Percentiles rank a stretch among this genome's conserved stretches.
Conservation (phyloP, 2,329 filamentous ascomycete species). For the Chaetomiaceae sp. region DNA sequence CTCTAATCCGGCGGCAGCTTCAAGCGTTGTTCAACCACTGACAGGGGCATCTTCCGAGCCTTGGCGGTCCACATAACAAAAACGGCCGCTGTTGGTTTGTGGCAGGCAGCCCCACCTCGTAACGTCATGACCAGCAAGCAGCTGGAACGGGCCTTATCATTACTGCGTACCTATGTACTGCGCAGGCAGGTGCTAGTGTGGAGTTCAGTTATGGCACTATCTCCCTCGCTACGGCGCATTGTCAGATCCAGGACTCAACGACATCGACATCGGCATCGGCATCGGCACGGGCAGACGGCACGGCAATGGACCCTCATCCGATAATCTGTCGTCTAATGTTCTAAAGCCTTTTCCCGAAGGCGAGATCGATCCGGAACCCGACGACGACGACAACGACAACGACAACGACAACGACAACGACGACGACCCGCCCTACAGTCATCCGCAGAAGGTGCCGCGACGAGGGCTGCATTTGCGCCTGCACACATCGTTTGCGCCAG, state of each 20-base stretch:
- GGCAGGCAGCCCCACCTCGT: constrained; percentile 5
- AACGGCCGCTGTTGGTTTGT: not conserved
- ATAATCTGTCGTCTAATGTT: not conserved
- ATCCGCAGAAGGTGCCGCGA: not conserved
- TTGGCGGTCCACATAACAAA: constrained; percentile 7
- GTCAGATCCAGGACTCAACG: too few species aligned
- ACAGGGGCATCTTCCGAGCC: not conserved
- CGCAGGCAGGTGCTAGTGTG: too few species aligned
- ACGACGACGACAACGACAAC: too few species aligned
- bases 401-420: too few species aligned
- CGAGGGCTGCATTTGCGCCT: not conserved
- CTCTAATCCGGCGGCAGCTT: too few species aligned
- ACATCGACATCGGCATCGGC: too few species aligned
- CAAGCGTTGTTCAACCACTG: too few species aligned
- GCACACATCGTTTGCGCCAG: too few species aligned
- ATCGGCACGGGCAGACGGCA: not conserved
- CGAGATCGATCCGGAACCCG: not conserved
- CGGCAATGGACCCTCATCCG: constrained; percentile 4
- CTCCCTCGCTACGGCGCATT: not conserved
- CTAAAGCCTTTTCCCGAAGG: not conserved
- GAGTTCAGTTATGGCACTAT: too few species aligned
- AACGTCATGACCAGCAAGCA: constrained; percentile 12
- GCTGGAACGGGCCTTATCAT: not conserved
- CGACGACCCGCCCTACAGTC: too few species aligned
- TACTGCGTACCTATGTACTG: too few species aligned